These are phyloP conservation scores for Calocera cornea DNA, from an alignment of 768 basidiomycete genomes.

Conservation along the genomic window DNA sequence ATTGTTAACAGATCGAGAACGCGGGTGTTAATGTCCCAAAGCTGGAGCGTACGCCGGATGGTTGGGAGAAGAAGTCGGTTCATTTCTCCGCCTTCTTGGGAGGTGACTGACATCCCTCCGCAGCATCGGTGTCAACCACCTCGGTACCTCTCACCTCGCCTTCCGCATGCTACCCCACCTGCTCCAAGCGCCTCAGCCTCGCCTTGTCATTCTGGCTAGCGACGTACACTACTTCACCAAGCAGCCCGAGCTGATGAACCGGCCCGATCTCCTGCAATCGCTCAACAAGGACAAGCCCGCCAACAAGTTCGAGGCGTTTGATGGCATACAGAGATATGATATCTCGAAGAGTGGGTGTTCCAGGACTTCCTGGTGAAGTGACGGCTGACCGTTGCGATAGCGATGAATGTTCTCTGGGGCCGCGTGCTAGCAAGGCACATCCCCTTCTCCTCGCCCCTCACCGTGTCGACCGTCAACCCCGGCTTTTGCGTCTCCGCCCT, in stretches of 20 bases:
- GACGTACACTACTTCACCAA: slow-evolving; percentile 27
- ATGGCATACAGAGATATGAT: slow-evolving; percentile 3
- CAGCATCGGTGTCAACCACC: slow-evolving; percentile 38
- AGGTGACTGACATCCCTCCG: background rate
- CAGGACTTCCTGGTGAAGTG: too few species aligned
- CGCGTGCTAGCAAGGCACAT: background rate
- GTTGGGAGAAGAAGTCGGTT: slow-evolving; percentile 11
- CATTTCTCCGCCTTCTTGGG: background rate
- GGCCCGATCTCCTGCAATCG: background rate
- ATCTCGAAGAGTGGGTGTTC: slow-evolving; percentile 5
- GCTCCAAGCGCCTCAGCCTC: slow-evolving; percentile 25
- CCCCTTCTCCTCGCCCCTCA: background rate
- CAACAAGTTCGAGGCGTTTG: background rate
- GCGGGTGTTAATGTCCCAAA: slow-evolving; percentile 5
- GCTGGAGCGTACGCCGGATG: slow-evolving; percentile 4
- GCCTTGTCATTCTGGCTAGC: slow-evolving; percentile 35
- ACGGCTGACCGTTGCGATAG: background rate
- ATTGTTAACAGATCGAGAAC: slow-evolving; percentile 15
- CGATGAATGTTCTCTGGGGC: background rate
- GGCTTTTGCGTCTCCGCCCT: background rate
- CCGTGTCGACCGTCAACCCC: background rate
- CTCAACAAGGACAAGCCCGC: background rate
- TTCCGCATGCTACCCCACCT: slow-evolving; percentile 34
- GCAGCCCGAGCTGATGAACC: slow-evolving; percentile 16
- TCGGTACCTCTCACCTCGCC: slow-evolving; percentile 30